A percentile compares a stretch with the other conserved stretches of the same genome.
phyloP scores from a whole-genome alignment of 2,329 filamentous ascomycete species.

The Colletotrichum lini region DNA sequence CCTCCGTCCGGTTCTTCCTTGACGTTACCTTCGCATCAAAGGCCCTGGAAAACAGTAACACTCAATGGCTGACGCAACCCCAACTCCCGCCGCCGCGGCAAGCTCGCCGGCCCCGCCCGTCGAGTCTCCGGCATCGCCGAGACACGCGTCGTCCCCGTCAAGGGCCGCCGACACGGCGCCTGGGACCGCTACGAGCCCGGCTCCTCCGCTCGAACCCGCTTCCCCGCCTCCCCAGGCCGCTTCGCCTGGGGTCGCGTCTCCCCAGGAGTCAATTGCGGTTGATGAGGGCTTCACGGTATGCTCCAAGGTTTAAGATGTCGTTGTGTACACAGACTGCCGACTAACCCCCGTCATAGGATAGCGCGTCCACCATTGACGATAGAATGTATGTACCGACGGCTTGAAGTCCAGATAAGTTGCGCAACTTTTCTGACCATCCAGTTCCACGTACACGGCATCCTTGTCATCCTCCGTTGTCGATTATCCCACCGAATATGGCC shows the following conservation, averaged over 20 bases:
- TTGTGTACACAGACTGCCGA: too few species aligned
- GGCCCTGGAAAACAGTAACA: too few species aligned
- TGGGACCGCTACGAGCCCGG: background rate
- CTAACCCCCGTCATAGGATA: background rate
- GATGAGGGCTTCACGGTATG: background rate
- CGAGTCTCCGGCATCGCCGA: background rate
- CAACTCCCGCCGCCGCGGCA: background rate
- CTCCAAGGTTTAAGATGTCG: background rate
- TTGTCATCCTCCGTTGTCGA: constrained; percentile 26
- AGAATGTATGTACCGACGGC: constrained; percentile 6
- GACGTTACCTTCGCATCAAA: too few species aligned
- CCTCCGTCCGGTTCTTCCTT: too few species aligned
- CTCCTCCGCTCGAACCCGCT: background rate
- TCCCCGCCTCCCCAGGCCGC: background rate
- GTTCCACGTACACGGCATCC: constrained; percentile 19
- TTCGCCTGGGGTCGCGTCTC: too few species aligned
- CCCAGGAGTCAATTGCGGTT: background rate
- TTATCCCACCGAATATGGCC: constrained; percentile 35
- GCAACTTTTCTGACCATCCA: background rate
- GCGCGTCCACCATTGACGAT: constrained; percentile 5
- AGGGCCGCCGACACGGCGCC: background rate
- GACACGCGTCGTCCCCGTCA: too few species aligned
- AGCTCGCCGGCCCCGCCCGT: background rate
- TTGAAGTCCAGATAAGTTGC: too few species aligned
- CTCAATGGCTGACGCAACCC: background rate